Evolutionary conservation across 163 green algal species (phyloP), one percentile per base, ranked within the genome.

Genomic region (Dunaliella salina): DNA sequence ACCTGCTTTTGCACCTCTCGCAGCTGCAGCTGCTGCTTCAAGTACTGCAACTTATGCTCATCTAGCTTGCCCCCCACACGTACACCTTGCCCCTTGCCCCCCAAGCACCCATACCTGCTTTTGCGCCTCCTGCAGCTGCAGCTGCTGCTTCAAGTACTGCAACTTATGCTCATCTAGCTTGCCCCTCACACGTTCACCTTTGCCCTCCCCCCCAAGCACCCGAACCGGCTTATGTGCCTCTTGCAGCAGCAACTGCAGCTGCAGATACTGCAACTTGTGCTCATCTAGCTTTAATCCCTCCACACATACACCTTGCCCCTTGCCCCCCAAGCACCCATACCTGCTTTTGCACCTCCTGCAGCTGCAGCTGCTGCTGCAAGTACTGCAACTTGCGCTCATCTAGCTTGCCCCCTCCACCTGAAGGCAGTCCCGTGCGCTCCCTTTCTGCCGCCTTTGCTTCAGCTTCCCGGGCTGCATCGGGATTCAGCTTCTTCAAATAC

Each of bases 401-500:
- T 33, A 82, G 32, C 79, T 30, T 57, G n/a, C 33, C 32, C 79
- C 33, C 35, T 11, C 79, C 35, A 30, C 32, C 20, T 57, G 33
- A 59, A 11, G 0, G 0, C 15, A 24, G 29, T 25, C 80, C 63
- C 22, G 11, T 75, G 22, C 63, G 22, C 63, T 82, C 24, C 80
- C 80, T 32, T n/a, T 71, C 82, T 35, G 82, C 82, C 81, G 40
- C 40, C 45, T 78, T 30, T 40, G 29, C 40, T 18, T 81, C 85
- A 81, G 80, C 81, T 50, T 82, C 45, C 33, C 35, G 79, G 20
- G 87, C 87, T 33, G 87, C 87, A n/a, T 80, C 80, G 0, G 87
- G 87, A 30, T 89, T 89, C 30, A 89, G 83, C 72, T 86, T 86
- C 67, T 87, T 85, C 1, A 89, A 78, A 69, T 89, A 84, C 25